Conservation (phyloP, 805 yeast species). For the Candida multigemmis region DNA sequence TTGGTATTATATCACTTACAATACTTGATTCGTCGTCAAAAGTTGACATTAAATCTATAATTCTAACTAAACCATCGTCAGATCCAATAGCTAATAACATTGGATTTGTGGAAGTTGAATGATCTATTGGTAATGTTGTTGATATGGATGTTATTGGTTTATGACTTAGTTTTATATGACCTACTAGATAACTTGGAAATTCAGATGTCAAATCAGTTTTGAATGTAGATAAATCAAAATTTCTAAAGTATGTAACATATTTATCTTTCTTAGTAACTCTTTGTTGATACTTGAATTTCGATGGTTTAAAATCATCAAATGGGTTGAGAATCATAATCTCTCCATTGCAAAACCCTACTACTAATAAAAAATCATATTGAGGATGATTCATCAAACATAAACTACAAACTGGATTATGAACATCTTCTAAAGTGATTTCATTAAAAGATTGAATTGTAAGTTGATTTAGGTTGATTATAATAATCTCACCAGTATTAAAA, state of each 20-base stretch:
- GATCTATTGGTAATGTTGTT: slow-evolving; percentile 15
- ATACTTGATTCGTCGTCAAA: slow-evolving; percentile 13
- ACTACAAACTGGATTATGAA: slow-evolving; percentile 11
- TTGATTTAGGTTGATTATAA: slow-evolving; percentile 49
- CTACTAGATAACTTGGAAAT: too few relatives aligned
- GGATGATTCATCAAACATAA: slow-evolving; percentile 19
- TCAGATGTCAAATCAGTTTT: too few relatives aligned
- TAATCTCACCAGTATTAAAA: slow-evolving; percentile 55
- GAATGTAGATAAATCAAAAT: slow-evolving; percentile 25
- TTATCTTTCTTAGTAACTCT: slow-evolving; percentile 16
- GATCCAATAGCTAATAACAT: slow-evolving; percentile 42
- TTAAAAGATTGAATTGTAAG: slow-evolving; percentile 33
- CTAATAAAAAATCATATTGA: slow-evolving; percentile 34
- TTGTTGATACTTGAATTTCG: slow-evolving; percentile 6
- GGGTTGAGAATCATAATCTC: slow-evolving; percentile 43
- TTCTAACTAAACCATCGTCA: slow-evolving; percentile 56
- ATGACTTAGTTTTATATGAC: slow-evolving; percentile 55
- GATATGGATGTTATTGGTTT: slow-evolving; percentile 45
- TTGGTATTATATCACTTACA: slow-evolving; percentile 46
- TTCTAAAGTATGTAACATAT: slow-evolving; percentile 25
- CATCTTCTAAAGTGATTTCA: slow-evolving; percentile 21
- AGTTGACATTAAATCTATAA: slow-evolving; percentile 41
- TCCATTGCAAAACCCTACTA: slow-evolving; percentile 60
- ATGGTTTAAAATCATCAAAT: slow-evolving; percentile 3
- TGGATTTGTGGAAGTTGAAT: slow-evolving; percentile 20